A percentile compares a stretch with the other conserved stretches of the same genome.
These are phyloP conservation scores for Aphanomyces euteiches DNA, from an alignment of 352 stramenopile species.

Conservation along the genomic window DNA sequence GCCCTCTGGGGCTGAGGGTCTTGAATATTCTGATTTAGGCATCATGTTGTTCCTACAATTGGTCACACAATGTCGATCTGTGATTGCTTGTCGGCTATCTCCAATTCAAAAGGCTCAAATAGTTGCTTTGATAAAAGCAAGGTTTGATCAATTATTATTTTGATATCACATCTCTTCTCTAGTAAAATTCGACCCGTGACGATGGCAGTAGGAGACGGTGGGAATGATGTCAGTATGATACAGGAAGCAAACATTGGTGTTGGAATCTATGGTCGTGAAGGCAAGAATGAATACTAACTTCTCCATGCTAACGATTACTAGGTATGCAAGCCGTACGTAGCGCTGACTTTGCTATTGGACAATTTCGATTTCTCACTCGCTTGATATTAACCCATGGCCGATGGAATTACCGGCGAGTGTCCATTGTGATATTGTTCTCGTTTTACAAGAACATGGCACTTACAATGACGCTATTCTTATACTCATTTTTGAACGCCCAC, in stretches of 20 bases:
- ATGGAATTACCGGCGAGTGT: conserved; percentile 81
- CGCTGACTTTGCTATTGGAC: conserved; percentile 83
- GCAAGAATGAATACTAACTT: conserved; percentile 26
- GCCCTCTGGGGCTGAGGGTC: too few relatives aligned
- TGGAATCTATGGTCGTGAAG: conserved; percentile 95
- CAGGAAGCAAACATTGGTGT: conserved; percentile 89
- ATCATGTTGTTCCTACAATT: conserved; percentile 58
- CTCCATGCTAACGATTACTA: conserved; percentile 3
- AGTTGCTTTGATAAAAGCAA: conserved; percentile 68
- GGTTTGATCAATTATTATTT: conserved; percentile 33
- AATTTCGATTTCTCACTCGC: conserved; percentile 72
- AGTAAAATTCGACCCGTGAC: conserved; percentile 55
- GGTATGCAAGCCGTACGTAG: conserved; percentile 85
- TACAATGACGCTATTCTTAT: conserved; percentile 92
- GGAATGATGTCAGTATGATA: conserved; percentile 97
- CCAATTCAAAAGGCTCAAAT: conserved; percentile 86
- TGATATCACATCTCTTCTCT: not conserved
- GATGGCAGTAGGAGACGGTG: conserved; percentile 90
- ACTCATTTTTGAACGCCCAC: conserved; percentile 91
- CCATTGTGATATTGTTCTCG: conserved; percentile 78
- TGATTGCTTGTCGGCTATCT: conserved; percentile 87
- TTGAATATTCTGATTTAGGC: not conserved
- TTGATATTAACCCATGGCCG: conserved; percentile 76
- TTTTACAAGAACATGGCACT: conserved; percentile 93
- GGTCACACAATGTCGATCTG: conserved; percentile 61